These are phyloP conservation scores for Mychonastes homosphaera DNA, from an alignment of 139 green algal species.

Conservation along the genomic window DNA sequence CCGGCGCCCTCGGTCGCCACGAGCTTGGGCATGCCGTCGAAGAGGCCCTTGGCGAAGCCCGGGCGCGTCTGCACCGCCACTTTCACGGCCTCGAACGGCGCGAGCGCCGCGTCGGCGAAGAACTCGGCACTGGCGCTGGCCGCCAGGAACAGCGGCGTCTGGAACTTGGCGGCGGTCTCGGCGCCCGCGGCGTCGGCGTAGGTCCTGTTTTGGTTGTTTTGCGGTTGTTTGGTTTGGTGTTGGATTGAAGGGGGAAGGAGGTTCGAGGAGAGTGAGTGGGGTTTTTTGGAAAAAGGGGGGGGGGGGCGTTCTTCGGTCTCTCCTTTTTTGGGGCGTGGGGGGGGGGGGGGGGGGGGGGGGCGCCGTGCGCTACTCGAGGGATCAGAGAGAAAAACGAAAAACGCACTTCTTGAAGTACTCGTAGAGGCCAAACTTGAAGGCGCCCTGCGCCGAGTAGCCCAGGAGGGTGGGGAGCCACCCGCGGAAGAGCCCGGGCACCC, in stretches of 20 bases:
- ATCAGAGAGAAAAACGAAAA: not conserved
- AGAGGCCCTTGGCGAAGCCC: conserved; percentile 70
- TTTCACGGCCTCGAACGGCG: conserved; percentile 93
- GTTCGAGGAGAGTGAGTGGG: too few relatives aligned
- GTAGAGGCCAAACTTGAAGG: conserved; percentile 87
- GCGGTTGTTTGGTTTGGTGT: not conserved
- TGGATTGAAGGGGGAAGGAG: not conserved
- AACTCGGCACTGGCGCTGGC: conserved; percentile 85
- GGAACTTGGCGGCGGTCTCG: conserved; percentile 75
- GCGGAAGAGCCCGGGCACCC: conserved; percentile 52
- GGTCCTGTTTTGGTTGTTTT: conserved; percentile 22
- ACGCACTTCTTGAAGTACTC: conserved; percentile 86
- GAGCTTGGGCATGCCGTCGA: conserved; percentile 81
- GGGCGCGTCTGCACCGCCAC: conserved; percentile 88
- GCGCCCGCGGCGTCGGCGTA: conserved; percentile 75
- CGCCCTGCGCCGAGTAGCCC: conserved; percentile 78
- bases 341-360: not conserved
- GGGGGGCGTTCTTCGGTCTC: too few relatives aligned
- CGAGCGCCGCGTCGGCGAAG: conserved; percentile 88
- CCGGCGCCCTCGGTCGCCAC: conserved; percentile 47
- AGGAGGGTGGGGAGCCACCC: conserved; percentile 75
- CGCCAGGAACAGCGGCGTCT: conserved; percentile 79
- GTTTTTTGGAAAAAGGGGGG: too few relatives aligned
- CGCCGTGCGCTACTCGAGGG: not conserved
- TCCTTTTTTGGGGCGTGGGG: too few relatives aligned